Base-by-base conservation (phyloP, 495 filamentous ascomycete species). In the Hapsidospora chrysogenum region DNA sequence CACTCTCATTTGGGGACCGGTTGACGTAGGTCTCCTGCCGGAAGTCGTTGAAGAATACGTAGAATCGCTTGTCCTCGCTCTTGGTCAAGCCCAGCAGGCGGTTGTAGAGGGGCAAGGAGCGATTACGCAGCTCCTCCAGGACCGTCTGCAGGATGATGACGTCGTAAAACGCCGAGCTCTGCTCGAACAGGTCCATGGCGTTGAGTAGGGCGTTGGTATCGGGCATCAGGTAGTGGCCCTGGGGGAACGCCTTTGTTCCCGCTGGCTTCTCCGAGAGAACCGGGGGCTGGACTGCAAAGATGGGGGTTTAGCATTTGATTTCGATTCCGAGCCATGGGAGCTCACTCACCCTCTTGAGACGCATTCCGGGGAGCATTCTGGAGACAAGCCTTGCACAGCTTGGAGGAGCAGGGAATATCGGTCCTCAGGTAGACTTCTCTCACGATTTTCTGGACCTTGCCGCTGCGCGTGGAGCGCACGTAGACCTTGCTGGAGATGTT, bases 31-130 rank as follows among this genome's bases (percentile, higher is more conserved):
- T 97, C 57, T 97, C 89, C 28, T 80, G 63, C 27, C 89, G 74
- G 49, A 97, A 97, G 39, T 97, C 89, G 54, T 97, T 97, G 67
- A 96, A 96, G 57, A 97, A 97, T 30, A 97, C 80, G 52, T 94
- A 96, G 50, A 92, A 96, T 10, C 86, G 74, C 58, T 96, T 96
- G 23, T 92, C 85, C 47, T 92, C 82, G 45, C 85, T 93, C 52
- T 81, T 92, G 19, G 85, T 92, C 46, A 97, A 60, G 14, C 75
- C 69, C 34, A 95, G 72, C 13, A 96, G 64, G 26, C 89, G 85
- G 49, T 94, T 93, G 62, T 96, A 97, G 33, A 97, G 66, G 16
- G 89, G 89, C 35, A 96, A 53, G 8, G 89, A 96, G 33, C 86
- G 75, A 51, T 95, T 94, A 44, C 80, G 76, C 33, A 97, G 70